Conservation (phyloP, 768 basidiomycete genomes). For the Sporobolomyces pararoseus region DNA sequence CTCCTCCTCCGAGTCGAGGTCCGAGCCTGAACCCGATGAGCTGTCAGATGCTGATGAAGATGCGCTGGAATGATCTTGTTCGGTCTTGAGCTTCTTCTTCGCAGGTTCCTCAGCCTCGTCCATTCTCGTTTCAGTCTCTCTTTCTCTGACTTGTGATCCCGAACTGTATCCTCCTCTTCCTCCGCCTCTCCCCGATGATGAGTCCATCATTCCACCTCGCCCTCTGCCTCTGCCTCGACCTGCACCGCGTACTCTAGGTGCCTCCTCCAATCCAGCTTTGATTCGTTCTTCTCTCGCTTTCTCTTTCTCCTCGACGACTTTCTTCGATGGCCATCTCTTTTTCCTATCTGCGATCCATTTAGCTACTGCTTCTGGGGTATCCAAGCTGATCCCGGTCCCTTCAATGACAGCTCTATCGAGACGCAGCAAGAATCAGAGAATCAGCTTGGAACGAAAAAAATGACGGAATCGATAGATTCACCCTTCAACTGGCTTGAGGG, state of each 20-base stretch:
- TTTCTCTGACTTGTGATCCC: not conserved
- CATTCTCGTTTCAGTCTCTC: not conserved
- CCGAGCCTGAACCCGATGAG: not conserved
- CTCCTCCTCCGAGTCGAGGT: not conserved
- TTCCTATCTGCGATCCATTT: slow-evolving; percentile 87
- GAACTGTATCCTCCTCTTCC: slow-evolving; percentile 4
- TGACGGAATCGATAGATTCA: slow-evolving; percentile 31
- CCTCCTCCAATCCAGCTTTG: slow-evolving; percentile 33
- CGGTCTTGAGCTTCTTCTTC: not conserved
- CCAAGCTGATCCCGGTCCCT: slow-evolving; percentile 70
- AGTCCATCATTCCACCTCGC: not conserved
- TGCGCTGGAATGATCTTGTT: too few relatives aligned
- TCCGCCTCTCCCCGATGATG: not conserved
- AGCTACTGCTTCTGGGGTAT: slow-evolving; percentile 74
- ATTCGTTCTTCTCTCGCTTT: slow-evolving; percentile 23
- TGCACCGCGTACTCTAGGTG: slow-evolving; percentile 15
- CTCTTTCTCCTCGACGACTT: slow-evolving; percentile 67
- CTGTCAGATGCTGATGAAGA: not conserved
- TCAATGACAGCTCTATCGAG: slow-evolving; percentile 45
- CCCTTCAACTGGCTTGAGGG: slow-evolving; percentile 46
- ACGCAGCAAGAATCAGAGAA: slow-evolving; percentile 21
- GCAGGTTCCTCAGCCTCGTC: not conserved
- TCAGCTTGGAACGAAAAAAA: not conserved
- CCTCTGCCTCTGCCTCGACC: slow-evolving; percentile 24
- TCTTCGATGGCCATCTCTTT: slow-evolving; percentile 72